Evolutionary conservation across 306 rosid species (phyloP).

Genomic region (Dalbergia cochinchinensis): DNA sequence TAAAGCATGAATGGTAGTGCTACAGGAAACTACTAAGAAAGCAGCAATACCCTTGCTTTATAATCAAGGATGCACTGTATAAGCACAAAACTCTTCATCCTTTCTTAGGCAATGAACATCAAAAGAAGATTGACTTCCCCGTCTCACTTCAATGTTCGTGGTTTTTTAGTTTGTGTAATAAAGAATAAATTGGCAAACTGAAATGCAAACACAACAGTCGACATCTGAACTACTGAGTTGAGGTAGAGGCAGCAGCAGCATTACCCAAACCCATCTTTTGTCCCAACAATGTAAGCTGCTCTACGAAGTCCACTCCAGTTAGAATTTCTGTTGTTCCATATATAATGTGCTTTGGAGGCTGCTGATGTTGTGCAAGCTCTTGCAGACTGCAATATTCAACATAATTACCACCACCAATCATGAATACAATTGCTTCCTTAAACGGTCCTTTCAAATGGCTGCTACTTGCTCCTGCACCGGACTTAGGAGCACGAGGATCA

Average conservation of each 20-base stretch:
- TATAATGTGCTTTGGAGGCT: constrained; percentile 81
- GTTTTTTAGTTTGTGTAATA: constrained; percentile 31
- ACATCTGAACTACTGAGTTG: constrained; percentile 59
- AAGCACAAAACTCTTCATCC: constrained; percentile 42
- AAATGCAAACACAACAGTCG: constrained; percentile 29
- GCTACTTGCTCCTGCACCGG: constrained; percentile 75
- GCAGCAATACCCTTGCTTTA: constrained; percentile 44
- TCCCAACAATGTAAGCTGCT: constrained; percentile 86
- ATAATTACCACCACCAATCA: constrained; percentile 97
- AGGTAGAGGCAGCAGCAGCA: constrained; percentile 53
- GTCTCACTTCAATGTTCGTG: constrained; percentile 42
- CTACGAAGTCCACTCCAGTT: constrained; percentile 91
- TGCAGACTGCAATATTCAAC: constrained; percentile 92
- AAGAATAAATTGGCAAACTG: constrained; percentile 42
- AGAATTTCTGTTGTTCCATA: constrained; percentile 95
- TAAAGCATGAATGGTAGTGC: constrained; percentile 42
- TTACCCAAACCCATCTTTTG: constrained; percentile 92
- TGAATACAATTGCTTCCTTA: constrained; percentile 92
- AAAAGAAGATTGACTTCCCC: constrained; percentile 33
- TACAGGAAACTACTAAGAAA: constrained; percentile 38
- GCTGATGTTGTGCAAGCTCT: constrained; percentile 83
- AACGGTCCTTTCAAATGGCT: constrained; percentile 92
- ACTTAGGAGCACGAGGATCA: constrained; percentile 94
- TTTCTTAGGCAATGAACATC: constrained; percentile 38
- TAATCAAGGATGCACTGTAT: constrained; percentile 39